A percentile compares a stretch with the other conserved stretches of the same genome.
These are phyloP conservation scores for Botryococcus braunii DNA, from an alignment of 163 green algal genomes.

Conservation along the genomic window DNA sequence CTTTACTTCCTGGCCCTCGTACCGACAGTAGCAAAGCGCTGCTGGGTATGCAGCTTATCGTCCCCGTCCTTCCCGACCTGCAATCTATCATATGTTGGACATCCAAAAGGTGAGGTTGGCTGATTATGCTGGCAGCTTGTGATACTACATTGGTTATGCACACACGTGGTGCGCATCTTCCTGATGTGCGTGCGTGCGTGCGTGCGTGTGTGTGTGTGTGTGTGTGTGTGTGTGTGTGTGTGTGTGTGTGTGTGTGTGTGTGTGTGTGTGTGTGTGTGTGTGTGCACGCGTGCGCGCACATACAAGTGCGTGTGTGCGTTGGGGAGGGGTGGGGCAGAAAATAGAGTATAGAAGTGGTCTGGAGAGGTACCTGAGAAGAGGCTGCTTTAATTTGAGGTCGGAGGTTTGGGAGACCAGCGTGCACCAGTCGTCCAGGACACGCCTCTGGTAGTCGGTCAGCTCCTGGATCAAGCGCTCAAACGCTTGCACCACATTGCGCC, in stretches of 20 bases:
- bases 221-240: too few relatives aligned
- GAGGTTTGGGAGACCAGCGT: conserved; percentile 30
- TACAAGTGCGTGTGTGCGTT: background rate
- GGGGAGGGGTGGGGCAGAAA: background rate
- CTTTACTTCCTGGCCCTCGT: too few relatives aligned
- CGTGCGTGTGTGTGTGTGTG: too few relatives aligned
- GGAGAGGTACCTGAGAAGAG: conserved; percentile 47
- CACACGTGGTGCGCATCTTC: too few relatives aligned
- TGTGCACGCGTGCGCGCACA: background rate
- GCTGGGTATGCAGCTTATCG: too few relatives aligned
- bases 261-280: background rate
- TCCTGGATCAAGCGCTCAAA: conserved; percentile 51
- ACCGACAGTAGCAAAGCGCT: too few relatives aligned
- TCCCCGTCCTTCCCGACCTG: too few relatives aligned
- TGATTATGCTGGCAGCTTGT: too few relatives aligned
- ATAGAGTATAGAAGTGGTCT: background rate
- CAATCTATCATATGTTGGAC: too few relatives aligned
- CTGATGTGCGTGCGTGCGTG: too few relatives aligned
- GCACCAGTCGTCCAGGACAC: conserved; percentile 55
- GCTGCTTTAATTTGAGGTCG: conserved; percentile 76
- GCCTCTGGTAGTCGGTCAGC: conserved; percentile 61
- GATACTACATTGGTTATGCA: too few relatives aligned
- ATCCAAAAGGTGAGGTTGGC: too few relatives aligned
- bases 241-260: background rate
- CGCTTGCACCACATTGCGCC: conserved; percentile 43